Conservation (phyloP, 1,139 yeast species). For the Lodderomyces oxycetoniae region DNA sequence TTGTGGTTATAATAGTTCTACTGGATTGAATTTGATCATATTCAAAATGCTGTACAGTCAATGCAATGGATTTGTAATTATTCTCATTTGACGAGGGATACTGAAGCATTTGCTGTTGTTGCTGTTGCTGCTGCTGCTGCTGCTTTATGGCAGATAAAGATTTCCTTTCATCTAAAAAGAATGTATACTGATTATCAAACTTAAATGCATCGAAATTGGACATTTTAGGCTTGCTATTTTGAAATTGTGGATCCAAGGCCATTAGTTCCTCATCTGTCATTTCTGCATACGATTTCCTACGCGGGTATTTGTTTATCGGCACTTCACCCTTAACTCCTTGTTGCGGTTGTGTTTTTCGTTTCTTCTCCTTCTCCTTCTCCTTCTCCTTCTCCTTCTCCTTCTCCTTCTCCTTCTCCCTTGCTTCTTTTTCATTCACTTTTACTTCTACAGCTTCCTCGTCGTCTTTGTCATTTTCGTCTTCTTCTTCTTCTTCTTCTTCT, state of each 20-base stretch:
- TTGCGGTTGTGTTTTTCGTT: neutral
- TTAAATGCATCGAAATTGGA: constrained; percentile 35
- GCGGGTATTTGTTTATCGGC: constrained; percentile 14
- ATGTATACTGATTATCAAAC: constrained; percentile 38
- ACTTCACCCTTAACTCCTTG: constrained; percentile 1
- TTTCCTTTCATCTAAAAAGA: constrained; percentile 26
- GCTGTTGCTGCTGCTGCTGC: constrained; percentile 5
- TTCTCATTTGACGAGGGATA: constrained; percentile 38
- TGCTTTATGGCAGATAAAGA: constrained; percentile 6
- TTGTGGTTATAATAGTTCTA: constrained; percentile 34
- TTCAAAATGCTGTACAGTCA: constrained; percentile 35
- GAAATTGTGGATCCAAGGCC: constrained; percentile 55
- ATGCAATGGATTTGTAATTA: constrained; percentile 38
- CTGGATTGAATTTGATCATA: constrained; percentile 19
- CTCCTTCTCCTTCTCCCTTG: neutral
- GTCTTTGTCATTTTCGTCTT: constrained; percentile 11
- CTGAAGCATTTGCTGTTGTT: constrained; percentile 7
- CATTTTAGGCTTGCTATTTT: constrained; percentile 27
- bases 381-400: neutral
- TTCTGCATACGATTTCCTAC: constrained; percentile 55
- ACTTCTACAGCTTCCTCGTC: constrained; percentile 1
- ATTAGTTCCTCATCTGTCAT: constrained; percentile 64
- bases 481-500: constrained; percentile 6
- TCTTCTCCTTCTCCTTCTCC: neutral
- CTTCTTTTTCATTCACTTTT: neutral